phyloP scores from a whole-genome alignment of 2,329 filamentous ascomycete species.

The Colletotrichum viniferum region DNA sequence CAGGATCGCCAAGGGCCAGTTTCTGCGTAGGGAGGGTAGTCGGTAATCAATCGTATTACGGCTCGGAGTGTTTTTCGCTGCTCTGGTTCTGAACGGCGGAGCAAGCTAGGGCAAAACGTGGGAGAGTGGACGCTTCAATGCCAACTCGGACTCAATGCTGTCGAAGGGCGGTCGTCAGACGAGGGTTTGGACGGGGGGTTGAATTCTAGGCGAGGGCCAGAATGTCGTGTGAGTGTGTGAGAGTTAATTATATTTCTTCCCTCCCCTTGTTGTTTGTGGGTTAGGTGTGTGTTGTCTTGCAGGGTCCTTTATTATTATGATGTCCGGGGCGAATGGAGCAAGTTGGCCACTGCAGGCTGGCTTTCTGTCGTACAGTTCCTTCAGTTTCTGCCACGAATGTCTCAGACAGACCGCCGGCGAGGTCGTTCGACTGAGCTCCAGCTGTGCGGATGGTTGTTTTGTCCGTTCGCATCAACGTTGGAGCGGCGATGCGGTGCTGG shows the following conservation, averaged over 20 bases:
- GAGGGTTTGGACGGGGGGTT: neutral
- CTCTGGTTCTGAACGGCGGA: neutral
- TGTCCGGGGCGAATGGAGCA: neutral
- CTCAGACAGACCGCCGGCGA: neutral
- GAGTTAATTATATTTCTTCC: neutral
- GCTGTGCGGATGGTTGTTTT: neutral
- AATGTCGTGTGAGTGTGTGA: neutral
- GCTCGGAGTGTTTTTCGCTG: neutral
- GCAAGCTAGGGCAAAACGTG: neutral
- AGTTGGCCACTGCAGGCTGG: neutral
- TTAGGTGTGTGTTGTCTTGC: neutral
- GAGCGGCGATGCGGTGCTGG: neutral
- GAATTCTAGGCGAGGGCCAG: neutral
- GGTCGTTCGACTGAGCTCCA: neutral
- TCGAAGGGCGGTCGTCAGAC: neutral
- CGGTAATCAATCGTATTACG: neutral
- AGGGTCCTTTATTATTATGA: neutral
- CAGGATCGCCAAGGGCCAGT: neutral
- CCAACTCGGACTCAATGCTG: neutral
- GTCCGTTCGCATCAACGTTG: neutral
- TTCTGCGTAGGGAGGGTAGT: neutral
- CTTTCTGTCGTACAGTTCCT: neutral
- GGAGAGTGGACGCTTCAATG: neutral
- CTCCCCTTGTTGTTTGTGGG: neutral
- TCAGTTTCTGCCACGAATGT: neutral